Conservation (phyloP, 2,329 filamentous ascomycete species). For the Beauveria caledonica region DNA sequence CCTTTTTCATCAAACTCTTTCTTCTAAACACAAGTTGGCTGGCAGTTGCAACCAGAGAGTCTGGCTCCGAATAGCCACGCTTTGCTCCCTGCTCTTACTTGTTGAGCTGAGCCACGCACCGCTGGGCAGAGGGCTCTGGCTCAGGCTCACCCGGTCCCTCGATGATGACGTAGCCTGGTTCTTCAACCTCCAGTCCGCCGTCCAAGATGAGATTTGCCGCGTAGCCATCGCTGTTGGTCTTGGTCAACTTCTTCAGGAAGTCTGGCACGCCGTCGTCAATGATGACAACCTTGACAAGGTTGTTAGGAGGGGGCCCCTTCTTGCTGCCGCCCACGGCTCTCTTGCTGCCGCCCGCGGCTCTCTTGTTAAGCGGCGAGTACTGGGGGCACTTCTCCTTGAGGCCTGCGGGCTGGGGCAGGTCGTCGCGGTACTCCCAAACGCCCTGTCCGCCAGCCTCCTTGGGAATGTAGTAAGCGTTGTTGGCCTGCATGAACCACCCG, state of each 20-base stretch:
- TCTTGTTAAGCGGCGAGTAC: neutral
- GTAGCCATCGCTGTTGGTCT: neutral
- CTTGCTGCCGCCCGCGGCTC: neutral
- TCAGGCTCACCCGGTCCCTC: too few species aligned
- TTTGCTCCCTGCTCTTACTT: too few species aligned
- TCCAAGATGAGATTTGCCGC: neutral
- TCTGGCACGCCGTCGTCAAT: neutral
- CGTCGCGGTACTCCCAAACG: neutral
- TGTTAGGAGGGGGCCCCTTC: neutral
- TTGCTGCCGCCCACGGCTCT: neutral
- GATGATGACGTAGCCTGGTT: too few species aligned
- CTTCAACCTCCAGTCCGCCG: too few species aligned
- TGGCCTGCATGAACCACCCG: neutral
- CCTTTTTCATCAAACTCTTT: too few species aligned
- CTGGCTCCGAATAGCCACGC: too few species aligned
- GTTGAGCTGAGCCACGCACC: too few species aligned
- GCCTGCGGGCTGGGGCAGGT: neutral
- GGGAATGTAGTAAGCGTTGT: neutral
- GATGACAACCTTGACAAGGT: neutral
- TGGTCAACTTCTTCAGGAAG: neutral
- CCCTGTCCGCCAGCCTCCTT: neutral
- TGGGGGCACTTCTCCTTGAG: neutral
- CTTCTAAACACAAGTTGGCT: too few species aligned
- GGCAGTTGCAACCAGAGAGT: too few species aligned
- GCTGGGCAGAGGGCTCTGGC: too few species aligned